phyloP scores from a whole-genome alignment of 129 eudicot species.

The Gnaphalium uliginosum region DNA sequence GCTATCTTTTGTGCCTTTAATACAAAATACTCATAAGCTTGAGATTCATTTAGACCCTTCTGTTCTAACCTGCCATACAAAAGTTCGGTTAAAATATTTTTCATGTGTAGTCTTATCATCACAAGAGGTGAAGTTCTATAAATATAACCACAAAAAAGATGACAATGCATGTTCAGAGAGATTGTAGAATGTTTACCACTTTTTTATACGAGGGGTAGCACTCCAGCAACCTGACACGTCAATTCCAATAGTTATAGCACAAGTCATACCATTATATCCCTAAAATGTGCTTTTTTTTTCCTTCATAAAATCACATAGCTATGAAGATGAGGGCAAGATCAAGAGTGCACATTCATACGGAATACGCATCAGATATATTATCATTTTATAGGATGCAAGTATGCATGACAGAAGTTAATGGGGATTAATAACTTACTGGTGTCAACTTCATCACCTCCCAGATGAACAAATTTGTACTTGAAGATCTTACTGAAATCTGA shows the following conservation, averaged over 20 bases:
- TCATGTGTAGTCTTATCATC: conserved; percentile 3
- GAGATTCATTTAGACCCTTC: conserved; percentile 47
- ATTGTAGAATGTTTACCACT: conserved; percentile 53
- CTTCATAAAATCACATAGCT: not conserved
- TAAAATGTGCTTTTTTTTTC: not conserved
- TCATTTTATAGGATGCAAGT: conserved; percentile 18
- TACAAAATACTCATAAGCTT: conserved; percentile 83
- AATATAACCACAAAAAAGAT: not conserved
- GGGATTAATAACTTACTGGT: conserved; percentile 56
- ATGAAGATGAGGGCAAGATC: not conserved
- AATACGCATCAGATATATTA: not conserved
- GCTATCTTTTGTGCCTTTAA: conserved; percentile 88
- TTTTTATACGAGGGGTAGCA: conserved; percentile 58
- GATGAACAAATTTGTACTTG: conserved; percentile 82
- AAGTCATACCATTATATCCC: conserved; percentile 5
- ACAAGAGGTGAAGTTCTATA: not conserved
- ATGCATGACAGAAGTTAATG: not conserved
- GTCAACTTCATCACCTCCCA: conserved; percentile 98
- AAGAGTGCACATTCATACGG: not conserved
- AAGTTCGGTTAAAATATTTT: not conserved
- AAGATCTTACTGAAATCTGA: conserved; percentile 95
- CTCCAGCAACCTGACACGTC: conserved; percentile 83
- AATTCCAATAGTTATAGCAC: conserved; percentile 24
- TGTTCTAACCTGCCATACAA: conserved; percentile 53
- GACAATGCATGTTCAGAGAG: conserved; percentile 10